Percentiles rank a stretch among this genome's conserved stretches.
Evolutionary conservation across 768 basidiomycete species (phyloP).

Genomic region (Boletus rufocinnamomeus): DNA sequence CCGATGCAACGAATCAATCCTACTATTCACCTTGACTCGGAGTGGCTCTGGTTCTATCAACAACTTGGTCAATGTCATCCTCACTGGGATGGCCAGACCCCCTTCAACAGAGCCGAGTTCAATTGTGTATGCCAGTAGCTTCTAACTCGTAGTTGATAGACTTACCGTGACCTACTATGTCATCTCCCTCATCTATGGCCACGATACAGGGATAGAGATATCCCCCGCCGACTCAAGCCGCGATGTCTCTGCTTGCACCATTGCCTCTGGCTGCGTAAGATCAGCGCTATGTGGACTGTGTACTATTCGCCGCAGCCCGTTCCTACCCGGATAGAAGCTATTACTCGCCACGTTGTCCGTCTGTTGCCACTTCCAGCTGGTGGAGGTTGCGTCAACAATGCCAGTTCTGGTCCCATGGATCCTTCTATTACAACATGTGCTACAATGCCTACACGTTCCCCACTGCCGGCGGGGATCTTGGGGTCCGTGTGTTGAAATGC

Average conservation of each 20-base stretch:
- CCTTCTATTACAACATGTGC: too few species aligned
- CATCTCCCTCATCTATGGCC: too few species aligned
- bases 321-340: too few species aligned
- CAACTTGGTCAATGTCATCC: conserved; percentile 16
- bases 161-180: too few species aligned
- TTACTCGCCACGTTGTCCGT: too few species aligned
- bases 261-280: conserved; percentile 12
- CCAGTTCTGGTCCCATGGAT: neutral
- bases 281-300: neutral
- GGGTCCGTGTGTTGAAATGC: neutral
- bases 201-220: conserved; percentile 13
- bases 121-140: neutral
- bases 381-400: conserved; percentile 17
- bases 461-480: too few species aligned
- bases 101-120: conserved; percentile 18
- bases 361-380: neutral
- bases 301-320: too few species aligned
- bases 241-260: conserved; percentile 14
- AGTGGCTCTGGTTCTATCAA: conserved; percentile 16
- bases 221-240: conserved; percentile 8
- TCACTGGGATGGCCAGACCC: conserved; percentile 14
- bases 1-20: conserved; percentile 15
- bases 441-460: too few species aligned
- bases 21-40: conserved; percentile 16
- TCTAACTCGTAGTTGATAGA: neutral